Percentiles rank a stretch among this genome's conserved stretches.
phyloP scores from a whole-genome alignment of 306 rosid species.

The Canavalia ensiformis region DNA sequence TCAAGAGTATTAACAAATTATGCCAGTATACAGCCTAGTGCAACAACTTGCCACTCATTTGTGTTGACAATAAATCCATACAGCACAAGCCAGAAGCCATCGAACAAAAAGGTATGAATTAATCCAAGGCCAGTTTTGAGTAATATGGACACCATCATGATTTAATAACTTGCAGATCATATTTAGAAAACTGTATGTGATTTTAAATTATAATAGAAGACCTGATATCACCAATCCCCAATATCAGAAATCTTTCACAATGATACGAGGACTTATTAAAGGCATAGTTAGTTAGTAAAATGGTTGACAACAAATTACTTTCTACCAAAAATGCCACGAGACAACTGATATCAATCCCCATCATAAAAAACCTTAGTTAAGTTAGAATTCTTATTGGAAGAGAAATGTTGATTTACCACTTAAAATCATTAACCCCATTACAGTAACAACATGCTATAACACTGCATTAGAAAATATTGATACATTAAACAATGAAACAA shows the following conservation, averaged over 20 bases:
- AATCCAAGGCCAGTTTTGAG: neutral
- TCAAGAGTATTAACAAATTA: constrained; percentile 2
- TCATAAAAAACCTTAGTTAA: neutral
- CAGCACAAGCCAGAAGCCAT: neutral
- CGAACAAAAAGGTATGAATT: neutral
- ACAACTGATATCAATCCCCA: constrained; percentile 10
- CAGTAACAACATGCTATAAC: constrained; percentile 12
- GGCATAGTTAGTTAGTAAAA: neutral
- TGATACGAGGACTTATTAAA: neutral
- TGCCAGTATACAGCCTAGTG: neutral
- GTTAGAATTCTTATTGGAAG: neutral
- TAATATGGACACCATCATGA: neutral
- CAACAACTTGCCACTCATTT: neutral
- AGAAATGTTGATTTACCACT: neutral
- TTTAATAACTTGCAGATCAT: neutral
- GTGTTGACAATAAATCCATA: constrained; percentile 7
- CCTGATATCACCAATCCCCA: neutral
- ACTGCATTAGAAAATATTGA: constrained; percentile 32
- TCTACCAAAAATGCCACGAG: neutral
- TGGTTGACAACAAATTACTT: constrained; percentile 6
- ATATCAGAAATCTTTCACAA: neutral
- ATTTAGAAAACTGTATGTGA: neutral
- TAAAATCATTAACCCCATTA: neutral
- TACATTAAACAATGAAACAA: neutral
- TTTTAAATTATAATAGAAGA: neutral